phyloP scores from a whole-genome alignment of 352 stramenopile species.

The Pythium rhizo-oryzae region DNA sequence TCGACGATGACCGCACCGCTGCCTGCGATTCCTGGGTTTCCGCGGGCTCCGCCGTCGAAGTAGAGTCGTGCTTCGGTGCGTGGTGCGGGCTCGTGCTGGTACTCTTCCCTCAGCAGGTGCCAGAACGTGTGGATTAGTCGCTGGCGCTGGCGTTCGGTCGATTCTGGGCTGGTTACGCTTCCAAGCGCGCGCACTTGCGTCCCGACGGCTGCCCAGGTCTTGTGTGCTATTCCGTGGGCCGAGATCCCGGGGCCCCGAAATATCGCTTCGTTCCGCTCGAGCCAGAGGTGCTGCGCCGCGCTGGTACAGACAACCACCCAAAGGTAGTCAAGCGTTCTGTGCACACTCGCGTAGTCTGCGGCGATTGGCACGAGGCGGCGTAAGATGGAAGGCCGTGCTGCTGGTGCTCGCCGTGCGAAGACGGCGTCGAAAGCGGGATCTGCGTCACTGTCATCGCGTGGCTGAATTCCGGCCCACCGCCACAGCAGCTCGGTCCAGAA shows the following conservation, averaged over 20 bases:
- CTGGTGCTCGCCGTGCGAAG: neutral
- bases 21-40: neutral
- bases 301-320: neutral
- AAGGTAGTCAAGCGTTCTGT: neutral
- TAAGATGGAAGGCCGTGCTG: neutral
- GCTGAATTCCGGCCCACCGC: neutral
- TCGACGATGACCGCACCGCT: neutral
- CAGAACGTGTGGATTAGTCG: too few relatives aligned
- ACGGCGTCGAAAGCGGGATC: neutral
- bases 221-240: neutral
- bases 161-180: too few relatives aligned
- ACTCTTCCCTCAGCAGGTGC: too few relatives aligned
- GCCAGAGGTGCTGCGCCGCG: neutral
- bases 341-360: neutral
- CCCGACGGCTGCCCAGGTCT: neutral
- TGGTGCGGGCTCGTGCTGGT: too few relatives aligned
- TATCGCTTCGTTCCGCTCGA: neutral
- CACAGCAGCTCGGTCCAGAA: neutral
- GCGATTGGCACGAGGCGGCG: neutral
- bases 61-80: neutral
- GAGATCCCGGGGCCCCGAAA: neutral
- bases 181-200: neutral
- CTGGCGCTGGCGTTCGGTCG: too few relatives aligned
- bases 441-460: neutral
- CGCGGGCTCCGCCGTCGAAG: neutral